Percentiles rank a stretch among this genome's conserved stretches.
Evolutionary conservation across 2,329 filamentous ascomycete genomes (phyloP).

Genomic region (Cladophialophora chaetospira): DNA sequence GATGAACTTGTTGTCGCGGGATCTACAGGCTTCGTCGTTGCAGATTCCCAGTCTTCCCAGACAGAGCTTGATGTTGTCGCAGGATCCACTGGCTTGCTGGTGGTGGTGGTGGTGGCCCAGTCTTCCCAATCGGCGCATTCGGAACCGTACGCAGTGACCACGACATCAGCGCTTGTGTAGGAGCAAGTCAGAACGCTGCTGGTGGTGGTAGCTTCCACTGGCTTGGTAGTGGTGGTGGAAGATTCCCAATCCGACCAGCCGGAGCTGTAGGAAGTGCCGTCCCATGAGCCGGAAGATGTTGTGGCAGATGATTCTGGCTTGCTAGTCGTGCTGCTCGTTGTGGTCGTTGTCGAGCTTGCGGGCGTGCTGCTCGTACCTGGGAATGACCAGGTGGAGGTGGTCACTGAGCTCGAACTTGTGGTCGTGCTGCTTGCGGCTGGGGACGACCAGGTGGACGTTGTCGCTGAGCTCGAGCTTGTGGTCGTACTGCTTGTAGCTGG

Average conservation of each 20-base stretch:
- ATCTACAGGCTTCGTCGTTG: not conserved
- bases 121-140: not conserved
- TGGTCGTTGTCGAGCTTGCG: not conserved
- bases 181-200: too few relatives aligned
- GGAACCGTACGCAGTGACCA: too few relatives aligned
- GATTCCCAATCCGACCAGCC: not conserved
- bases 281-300: not conserved
- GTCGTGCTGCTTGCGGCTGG: not conserved
- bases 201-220: too few relatives aligned
- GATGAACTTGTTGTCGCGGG: not conserved
- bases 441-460: not conserved
- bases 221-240: not conserved
- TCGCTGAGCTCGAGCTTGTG: slow-evolving; percentile 10
- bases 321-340: not conserved
- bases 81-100: not conserved
- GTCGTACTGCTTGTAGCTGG: too few relatives aligned
- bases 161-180: too few relatives aligned
- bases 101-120: not conserved
- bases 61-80: not conserved
- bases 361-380: not conserved
- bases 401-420: not conserved
- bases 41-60: slow-evolving; percentile 9
- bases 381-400: not conserved
- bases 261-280: not conserved
- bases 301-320: not conserved